Evolutionary conservation across 1,284 basidiomycete species (phyloP), one percentile per base, ranked within the genome.

Genomic region (Butyriboletus appendiculatus): DNA sequence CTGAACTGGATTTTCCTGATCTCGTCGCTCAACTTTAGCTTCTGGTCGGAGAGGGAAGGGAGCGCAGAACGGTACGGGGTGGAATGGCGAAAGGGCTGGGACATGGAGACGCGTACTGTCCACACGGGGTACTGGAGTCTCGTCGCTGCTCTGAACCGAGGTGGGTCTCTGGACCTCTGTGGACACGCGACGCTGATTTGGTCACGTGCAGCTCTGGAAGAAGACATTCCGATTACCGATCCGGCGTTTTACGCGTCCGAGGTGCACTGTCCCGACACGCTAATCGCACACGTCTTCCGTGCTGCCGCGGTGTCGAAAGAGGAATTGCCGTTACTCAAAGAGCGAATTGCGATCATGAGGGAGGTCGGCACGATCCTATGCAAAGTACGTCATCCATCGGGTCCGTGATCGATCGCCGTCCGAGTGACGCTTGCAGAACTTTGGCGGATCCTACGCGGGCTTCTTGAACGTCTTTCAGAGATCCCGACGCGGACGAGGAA

Each of bases 1-100:
- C 74, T 93, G 30, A 76, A 92, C 70, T 93, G 91, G 91, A 85
- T 94, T 57, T 93, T 94, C 70, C 77, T 92, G 48, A 84, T 94
- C 34, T 90, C 90, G 0, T 78, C 86, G 2, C 78, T 93, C 45
- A 94, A 94, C 69, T 94, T 94, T 70, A 88, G 84, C 60, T 94
- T 94, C 65, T 94, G 91, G 91, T 92, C 90, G 1, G 82, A 87
- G 57, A 76, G 73, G 41, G 82, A 85, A 53, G 81, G 81, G 0
- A 67, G 63, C 10, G 59, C 70, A 3, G 80, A 81, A 42, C 77
- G 88, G 22, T 94, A 85, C 64, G 89, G 85, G 10, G 82, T 93
- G 2, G 78, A 85, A 59, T 94, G 90, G 90, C 77, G 81, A 41
- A 69, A 76, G n/a, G 79, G 82, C 2, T 91, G 90, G 90, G 67